Conservation (phyloP, 2,329 filamentous ascomycete genomes). For the Beauveria brongniartii region DNA sequence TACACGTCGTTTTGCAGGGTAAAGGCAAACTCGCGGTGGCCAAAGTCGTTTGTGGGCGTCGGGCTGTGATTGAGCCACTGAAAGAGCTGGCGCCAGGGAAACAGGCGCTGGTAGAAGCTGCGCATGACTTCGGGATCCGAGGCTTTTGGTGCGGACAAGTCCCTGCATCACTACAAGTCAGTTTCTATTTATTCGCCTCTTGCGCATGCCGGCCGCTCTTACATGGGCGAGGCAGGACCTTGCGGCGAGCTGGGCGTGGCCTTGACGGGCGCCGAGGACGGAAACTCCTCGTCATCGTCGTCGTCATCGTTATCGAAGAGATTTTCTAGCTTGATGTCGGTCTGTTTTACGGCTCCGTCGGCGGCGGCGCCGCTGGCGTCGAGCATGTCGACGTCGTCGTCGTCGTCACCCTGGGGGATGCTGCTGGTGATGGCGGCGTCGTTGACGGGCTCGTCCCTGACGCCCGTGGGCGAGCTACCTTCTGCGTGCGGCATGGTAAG, state of each 20-base stretch:
- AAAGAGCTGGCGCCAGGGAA: conserved; percentile 90
- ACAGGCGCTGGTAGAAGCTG: conserved; percentile 90
- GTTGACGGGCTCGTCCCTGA: conserved; percentile 28
- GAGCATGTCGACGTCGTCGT: conserved; percentile 34
- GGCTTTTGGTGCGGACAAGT: conserved; percentile 32
- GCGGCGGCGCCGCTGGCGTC: conserved; percentile 21
- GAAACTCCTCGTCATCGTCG: conserved; percentile 57
- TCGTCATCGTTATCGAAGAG: conserved; percentile 51
- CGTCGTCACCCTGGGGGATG: conserved; percentile 21
- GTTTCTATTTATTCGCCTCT: background rate
- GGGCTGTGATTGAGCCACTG: conserved; percentile 97
- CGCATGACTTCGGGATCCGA: conserved; percentile 81
- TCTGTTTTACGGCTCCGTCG: conserved; percentile 27
- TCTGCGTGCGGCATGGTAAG: conserved; percentile 36
- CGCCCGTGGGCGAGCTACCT: conserved; percentile 19
- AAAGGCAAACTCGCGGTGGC: conserved; percentile 90
- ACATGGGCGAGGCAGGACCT: conserved; percentile 36
- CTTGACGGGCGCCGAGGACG: conserved; percentile 38
- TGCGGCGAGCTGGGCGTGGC: conserved; percentile 33
- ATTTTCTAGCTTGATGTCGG: conserved; percentile 49
- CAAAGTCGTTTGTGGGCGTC: conserved; percentile 78
- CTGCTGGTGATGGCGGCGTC: conserved; percentile 21
- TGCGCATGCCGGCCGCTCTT: conserved; percentile 10
- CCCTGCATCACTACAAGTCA: conserved; percentile 19
- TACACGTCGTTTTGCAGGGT: conserved; percentile 90